Evolutionary conservation across 257 asterid genomes (phyloP).

Genomic region (Solanum neorickii): DNA sequence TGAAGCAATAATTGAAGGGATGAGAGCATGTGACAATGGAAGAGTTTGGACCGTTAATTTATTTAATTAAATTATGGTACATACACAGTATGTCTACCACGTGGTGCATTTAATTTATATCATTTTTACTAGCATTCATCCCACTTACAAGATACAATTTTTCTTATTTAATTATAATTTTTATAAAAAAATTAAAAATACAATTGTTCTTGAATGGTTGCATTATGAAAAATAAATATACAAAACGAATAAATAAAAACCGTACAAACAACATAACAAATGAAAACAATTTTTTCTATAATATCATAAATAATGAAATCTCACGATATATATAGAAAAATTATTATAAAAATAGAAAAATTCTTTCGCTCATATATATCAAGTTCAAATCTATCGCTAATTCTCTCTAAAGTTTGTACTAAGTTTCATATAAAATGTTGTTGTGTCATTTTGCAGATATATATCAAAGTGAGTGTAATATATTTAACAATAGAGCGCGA

Average conservation of each 20-base stretch:
- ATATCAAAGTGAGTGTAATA: too few species aligned
- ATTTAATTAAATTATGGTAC: neutral
- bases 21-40: neutral
- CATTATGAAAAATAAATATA: neutral
- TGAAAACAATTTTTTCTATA: neutral
- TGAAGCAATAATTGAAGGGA: neutral
- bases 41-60: neutral
- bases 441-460: too few species aligned
- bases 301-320: neutral
- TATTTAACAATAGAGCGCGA: too few species aligned
- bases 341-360: too few species aligned
- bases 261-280: neutral
- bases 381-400: too few species aligned
- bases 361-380: too few species aligned
- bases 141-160: neutral
- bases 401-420: too few species aligned
- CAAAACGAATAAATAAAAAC: neutral
- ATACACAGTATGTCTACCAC: neutral
- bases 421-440: too few species aligned
- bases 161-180: neutral
- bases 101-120: neutral
- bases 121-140: neutral
- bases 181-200: neutral
- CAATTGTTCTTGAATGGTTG: neutral
- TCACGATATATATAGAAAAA: too few species aligned